These are phyloP conservation scores for Sclerospora graminicola DNA, from an alignment of 352 stramenopile species.

Conservation along the genomic window DNA sequence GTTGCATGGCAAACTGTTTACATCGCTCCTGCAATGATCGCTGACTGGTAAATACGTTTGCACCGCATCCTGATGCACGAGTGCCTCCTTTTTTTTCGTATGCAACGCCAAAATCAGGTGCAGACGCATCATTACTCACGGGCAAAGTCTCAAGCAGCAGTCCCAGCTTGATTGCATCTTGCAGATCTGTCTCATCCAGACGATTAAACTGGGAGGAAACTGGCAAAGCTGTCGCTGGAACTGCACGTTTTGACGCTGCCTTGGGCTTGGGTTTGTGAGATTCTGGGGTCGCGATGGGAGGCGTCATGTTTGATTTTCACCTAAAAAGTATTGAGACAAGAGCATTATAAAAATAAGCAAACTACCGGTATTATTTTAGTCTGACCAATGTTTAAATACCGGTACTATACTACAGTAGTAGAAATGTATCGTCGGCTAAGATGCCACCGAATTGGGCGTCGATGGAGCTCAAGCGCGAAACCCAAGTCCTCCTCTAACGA, in stretches of 20 bases:
- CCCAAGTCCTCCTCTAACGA: not conserved
- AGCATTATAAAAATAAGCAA: too few species aligned
- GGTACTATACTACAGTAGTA: too few species aligned
- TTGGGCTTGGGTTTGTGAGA: too few species aligned
- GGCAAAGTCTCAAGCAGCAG: conserved; percentile 36
- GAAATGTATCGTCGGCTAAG: conserved; percentile 13
- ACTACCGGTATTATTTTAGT: too few species aligned
- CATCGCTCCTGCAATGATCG: conserved; percentile 60
- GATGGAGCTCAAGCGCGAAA: conserved; percentile 19
- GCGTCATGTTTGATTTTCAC: too few species aligned
- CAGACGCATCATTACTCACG: conserved; percentile 31
- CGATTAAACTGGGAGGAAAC: conserved; percentile 35
- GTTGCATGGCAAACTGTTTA: conserved; percentile 69
- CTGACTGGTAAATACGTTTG: conserved; percentile 49
- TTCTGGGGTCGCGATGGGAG: too few species aligned
- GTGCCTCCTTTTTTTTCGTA: conserved; percentile 68
- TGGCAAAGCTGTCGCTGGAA: conserved; percentile 10
- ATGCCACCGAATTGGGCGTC: too few species aligned
- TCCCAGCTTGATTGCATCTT: conserved; percentile 33
- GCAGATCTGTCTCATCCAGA: conserved; percentile 47
- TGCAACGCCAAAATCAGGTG: conserved; percentile 52
- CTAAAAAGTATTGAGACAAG: too few species aligned
- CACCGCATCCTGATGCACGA: conserved; percentile 37
- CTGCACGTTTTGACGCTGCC: not conserved
- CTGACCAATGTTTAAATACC: too few species aligned